Evolutionary conservation across 176 grass and related monocot genomes (phyloP), one percentile per base, ranked within the genome.

Genomic region (Ampelocalamus luodianensis): DNA sequence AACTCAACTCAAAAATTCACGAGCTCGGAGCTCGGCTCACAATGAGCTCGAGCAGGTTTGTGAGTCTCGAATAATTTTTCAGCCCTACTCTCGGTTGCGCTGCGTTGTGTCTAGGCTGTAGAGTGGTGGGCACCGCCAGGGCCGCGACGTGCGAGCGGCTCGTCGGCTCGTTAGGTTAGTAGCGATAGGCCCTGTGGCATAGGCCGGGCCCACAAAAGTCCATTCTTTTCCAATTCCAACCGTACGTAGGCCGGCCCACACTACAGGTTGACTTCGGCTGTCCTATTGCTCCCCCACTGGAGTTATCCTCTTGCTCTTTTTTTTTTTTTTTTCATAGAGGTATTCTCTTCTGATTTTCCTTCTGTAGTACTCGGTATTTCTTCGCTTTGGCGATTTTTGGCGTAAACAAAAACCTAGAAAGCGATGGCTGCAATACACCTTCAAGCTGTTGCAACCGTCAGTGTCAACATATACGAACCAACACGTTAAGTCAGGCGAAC

Each of bases 371-470:
- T 9, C 8, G 54, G 8, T 9, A n/a, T 8, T 58, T n/a, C 8
- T 56, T 56, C 1, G 20, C 54, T 10, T 22, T 10, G 2, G 20
- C n/a, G 22, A 58, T n/a, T 58, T 60, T 60, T 5, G 10, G 58
- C 10, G 58, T 20, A 8, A 9, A 49, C 3, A 55, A 29, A 11
- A 17, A 53, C 3, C 6, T 12, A 5, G 34, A 88, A 77, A 88
- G 79, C 34, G 32, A 88, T 18, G 72, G 20, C 63, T 77, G 53
- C 72, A 42, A 16, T 29, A 10, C 72, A 49, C 60, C 55, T 51
- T 88, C 13, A 78, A 83, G 74, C 81, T 65, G 87, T 26, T 84
- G 75, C 67, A 24, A 54, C 56, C 56, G 23, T 78, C 74, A 3
- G 68, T 17, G 45, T 76, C 77, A 27, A 43, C 54, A 60, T 68